Base-by-base conservation (phyloP, 1,139 yeast species). In the Pichia sp. region DNA sequence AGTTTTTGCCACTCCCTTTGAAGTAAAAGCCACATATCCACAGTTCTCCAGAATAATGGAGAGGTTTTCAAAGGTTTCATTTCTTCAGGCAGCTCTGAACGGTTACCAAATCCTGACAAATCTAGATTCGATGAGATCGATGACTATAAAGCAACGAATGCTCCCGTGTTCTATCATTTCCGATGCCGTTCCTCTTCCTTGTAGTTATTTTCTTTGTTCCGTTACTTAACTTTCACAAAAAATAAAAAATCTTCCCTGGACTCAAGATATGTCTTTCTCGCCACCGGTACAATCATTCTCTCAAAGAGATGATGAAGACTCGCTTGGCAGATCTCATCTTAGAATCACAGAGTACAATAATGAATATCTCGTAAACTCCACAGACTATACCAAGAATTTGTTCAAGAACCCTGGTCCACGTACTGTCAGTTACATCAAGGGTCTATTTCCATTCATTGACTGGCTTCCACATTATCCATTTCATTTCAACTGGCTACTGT, bases 401-500 rank as follows among this genome's bases (percentile, higher is more conserved):
- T 55, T 69, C 35, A 48, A 56, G 15, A 50, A 69, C 45, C 84
- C 88, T 1, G 48, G 59, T 5, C 48, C 52, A 2, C 66, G 63
- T 38, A 45, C 64, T 28, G 52, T 54, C n/a, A 44, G 64, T 31
- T 88, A 86, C 54, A 45, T 79, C 4, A 47, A 66, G 17, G 79
- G 91, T 2, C 58, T 86, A 33, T 84, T 88, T 59, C 96, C 96
- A 5, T 79, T 88, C 35, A 62, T 75, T 3, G 66, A 68, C 18
- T 88, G 96, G 96, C 77, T 88, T 42, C 74, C 82, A 47, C 85
- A 85, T 57, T 88, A 88, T 62, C 88, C 88, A 56, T 56, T 69
- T 15, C 71, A 71, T 37, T 49, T 49, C 4, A 26, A 47, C 9
- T 88, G 96, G 96, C 66, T 81, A 18, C 75, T 77, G 47, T 76